Base-by-base conservation (phyloP, 768 basidiomycete species). In the Lentinula boryana region DNA sequence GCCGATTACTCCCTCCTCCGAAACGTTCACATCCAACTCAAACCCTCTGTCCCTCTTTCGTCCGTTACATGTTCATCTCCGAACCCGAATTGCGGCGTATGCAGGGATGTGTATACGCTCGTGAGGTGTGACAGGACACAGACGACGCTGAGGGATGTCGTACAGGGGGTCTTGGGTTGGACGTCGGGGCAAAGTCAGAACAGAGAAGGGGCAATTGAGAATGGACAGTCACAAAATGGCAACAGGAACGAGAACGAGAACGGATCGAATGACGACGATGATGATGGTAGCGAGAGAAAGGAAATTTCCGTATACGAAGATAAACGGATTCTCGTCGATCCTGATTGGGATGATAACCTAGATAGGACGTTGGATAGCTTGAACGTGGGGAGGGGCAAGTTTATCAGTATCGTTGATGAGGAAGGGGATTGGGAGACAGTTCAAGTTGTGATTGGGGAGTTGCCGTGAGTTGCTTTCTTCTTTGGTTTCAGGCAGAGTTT, bases 311-410 rank as follows among this genome's bases (percentile, higher is more conserved):
- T 95, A 38, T 92, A 87, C 67, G 93, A 98, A 71, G 94, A 91
- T 51, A 87, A 89, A 66, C 80, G 95, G 48, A 73, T 99, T 49
- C 74, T 99, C 59, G 89, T 86, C 64, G 97, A 98, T 68, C 93
- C 93, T 6, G 96, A 98, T 68, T 96, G 90, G 81, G 89, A 93
- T 50, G 95, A 98, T 67, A 98, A 98, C 67, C 69, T 83, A 62
- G 87, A 83, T 2, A 80, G 88, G 63, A 93, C 92, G 51, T 70
- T 99, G 65, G 89, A 85, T 64, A 91, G 91, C 65, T 68, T 98
- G 58, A 89, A 84, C 51, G 85, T 96, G 35, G 84, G 81, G 0
- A 75, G 87, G 58, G 94, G 95, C 44, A 95, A 88, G 74, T 96
- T 97, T 75, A 68, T 98, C 68, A 85, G 86, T 4, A 88, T 98